Evolutionary conservation across 352 stramenopile species (phyloP).

Genomic region (Phytopythium boreale): DNA sequence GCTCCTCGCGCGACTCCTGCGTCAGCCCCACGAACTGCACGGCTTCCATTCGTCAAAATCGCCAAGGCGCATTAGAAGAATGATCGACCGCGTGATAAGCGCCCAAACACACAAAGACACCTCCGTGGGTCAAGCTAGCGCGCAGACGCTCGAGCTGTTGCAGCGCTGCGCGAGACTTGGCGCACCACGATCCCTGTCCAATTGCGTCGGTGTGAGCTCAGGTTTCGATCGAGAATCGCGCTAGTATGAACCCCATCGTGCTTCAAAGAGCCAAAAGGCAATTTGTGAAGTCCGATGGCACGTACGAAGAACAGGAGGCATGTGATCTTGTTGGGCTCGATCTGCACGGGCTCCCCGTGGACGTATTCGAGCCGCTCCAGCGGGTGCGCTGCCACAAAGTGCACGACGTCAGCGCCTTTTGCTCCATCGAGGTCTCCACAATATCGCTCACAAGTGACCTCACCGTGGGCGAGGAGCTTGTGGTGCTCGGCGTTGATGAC

Average conservation of each 20-base stretch:
- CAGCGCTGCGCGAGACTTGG: constrained; percentile 46
- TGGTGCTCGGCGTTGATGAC: constrained; percentile 32
- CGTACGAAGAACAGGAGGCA: constrained; percentile 80
- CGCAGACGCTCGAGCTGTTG: constrained; percentile 45
- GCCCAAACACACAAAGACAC: constrained; percentile 4
- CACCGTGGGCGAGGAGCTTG: constrained; percentile 10
- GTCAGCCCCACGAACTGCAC: constrained; percentile 67
- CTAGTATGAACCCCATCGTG: no score
- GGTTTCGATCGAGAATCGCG: no score
- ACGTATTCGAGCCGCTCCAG: constrained; percentile 58
- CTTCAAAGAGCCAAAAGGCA: no score
- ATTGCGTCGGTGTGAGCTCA: neutral
- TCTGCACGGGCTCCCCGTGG: constrained; percentile 38
- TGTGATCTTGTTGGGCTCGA: constrained; percentile 60
- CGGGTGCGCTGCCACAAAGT: constrained; percentile 18
- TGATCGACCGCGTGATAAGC: no score
- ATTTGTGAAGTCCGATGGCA: neutral
- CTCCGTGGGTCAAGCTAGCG: constrained; percentile 26
- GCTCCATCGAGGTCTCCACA: constrained; percentile 6
- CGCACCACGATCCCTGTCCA: constrained; percentile 59
- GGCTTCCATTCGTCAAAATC: constrained; percentile 11
- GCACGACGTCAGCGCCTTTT: neutral
- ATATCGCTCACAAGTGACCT: neutral
- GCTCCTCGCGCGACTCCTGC: constrained; percentile 62
- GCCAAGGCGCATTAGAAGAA: constrained; percentile 5